Evolutionary conservation across 495 filamentous ascomycete species (phyloP), one percentile per base, ranked within the genome.

Genomic region (Trichoderma parareesei): DNA sequence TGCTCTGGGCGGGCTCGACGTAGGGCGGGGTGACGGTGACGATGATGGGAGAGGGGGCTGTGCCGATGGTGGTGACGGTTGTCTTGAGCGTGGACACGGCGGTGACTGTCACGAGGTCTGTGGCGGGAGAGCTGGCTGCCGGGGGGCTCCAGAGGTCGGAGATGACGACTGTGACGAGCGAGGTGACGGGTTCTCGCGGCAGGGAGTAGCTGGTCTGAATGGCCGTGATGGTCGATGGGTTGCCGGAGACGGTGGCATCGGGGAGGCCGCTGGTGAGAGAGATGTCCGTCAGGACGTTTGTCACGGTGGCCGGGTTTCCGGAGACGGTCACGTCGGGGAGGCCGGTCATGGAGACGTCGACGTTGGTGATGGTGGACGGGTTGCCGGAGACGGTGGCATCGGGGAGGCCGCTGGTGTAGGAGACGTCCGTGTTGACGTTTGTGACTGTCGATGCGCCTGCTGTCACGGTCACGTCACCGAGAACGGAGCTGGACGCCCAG

Each of bases 151-250:
- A 48, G 41, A 63, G 40, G 33, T 44, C 61, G 13, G 61, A 44
- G 42, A 48, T 63, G 18, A 46, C 42, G 13, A 61, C 60, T 4
- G 60, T 61, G 18, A 61, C 41, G 38, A 43, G 20, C 10, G 60
- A 41, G 3, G 33, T 35, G 62, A 13, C n/a, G 27, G 46, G 57
- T 11, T 43, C 38, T 20, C 4, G 8, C 0, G 14, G 14, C 38
- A 57, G 37, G 2, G 68, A 63, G 16, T 57, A 65, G 5, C 72
- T 71, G 6, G 72, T 71, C 7, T 69, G 66, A 42, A 69, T 10
- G 20, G 59, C 61, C 3, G 63, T 67, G 6, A 59, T 42, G 1
- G 65, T 70, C 14, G 64, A 57, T 4, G 40, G 61, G n/a, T 46
- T 48, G 33, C 60, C 5, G 13, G 16, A 60, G 66, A 62, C 7